Evolutionary conservation across 345 rosid species (phyloP).

Genomic region (Acer yangbiense): DNA sequence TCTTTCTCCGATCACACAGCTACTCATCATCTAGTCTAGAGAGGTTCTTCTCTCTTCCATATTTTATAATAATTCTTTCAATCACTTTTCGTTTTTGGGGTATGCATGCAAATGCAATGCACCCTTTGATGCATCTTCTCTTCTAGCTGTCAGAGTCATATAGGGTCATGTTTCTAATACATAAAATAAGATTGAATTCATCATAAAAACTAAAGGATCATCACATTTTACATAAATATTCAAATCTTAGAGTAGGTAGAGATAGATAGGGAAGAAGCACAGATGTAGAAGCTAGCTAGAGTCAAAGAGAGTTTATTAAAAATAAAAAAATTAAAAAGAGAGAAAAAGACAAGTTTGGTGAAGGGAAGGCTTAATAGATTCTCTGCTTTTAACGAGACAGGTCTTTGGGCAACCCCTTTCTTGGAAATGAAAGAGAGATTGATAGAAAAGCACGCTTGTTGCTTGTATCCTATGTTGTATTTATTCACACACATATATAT

Average conservation of each 20-base stretch:
- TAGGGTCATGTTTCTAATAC: background rate
- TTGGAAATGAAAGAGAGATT: slow-evolving; percentile 84
- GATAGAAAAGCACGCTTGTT: slow-evolving; percentile 41
- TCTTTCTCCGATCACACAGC: background rate
- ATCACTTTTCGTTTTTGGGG: background rate
- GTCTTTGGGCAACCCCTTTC: slow-evolving; percentile 49
- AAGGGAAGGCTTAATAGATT: slow-evolving; percentile 27
- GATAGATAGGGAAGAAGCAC: background rate
- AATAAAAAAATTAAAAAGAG: background rate
- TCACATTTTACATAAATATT: background rate
- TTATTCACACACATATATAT: background rate
- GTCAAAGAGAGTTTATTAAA: slow-evolving; percentile 17
- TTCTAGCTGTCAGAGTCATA: background rate
- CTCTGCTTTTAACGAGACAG: slow-evolving; percentile 71
- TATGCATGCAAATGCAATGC: background rate
- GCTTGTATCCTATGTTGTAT: slow-evolving; percentile 34
- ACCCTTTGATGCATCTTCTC: background rate
- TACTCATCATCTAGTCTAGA: background rate
- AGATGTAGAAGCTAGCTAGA: slow-evolving; percentile 18
- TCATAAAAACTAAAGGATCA: background rate
- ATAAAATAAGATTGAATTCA: background rate
- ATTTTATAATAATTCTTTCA: background rate
- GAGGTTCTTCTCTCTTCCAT: background rate
- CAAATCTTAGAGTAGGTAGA: background rate
- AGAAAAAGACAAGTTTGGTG: slow-evolving; percentile 13